These are phyloP conservation scores for Asterella californica DNA, from an alignment of 225 moss, liverwort and hornwort genomes.

Conservation along the genomic window DNA sequence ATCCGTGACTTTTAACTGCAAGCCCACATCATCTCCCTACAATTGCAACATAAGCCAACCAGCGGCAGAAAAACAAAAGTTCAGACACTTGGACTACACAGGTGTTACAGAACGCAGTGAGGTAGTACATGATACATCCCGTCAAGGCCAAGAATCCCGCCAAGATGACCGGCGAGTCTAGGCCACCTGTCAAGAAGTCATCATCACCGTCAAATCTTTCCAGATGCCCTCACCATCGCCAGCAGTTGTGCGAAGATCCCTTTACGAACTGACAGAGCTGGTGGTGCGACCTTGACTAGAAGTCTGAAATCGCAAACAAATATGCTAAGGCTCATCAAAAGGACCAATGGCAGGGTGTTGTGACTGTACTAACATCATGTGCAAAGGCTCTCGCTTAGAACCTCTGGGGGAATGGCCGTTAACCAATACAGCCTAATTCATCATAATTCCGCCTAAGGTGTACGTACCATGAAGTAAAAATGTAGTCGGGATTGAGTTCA, in stretches of 20 bases:
- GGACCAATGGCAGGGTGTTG: neutral
- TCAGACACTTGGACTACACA: conserved; percentile 2
- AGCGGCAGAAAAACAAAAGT: neutral
- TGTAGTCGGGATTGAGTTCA: too few relatives aligned
- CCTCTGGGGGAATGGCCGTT: neutral
- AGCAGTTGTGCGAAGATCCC: neutral
- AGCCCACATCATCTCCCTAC: conserved; percentile 9
- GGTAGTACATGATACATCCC: neutral
- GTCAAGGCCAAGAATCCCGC: neutral
- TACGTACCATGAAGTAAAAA: too few relatives aligned
- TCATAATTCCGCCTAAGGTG: neutral
- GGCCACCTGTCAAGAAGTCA: neutral
- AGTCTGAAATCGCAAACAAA: conserved; percentile 6
- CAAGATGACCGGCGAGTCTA: neutral
- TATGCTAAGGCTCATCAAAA: conserved; percentile 18
- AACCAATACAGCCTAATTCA: neutral
- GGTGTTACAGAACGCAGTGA: conserved; percentile 3
- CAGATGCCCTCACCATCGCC: neutral
- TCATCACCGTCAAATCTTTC: neutral
- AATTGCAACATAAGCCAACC: conserved; percentile 7
- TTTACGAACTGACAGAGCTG: too few relatives aligned
- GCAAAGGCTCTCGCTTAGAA: neutral
- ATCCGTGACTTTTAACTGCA: neutral
- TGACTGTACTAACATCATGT: conserved; percentile 7
- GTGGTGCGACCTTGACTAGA: neutral